Evolutionary conservation across 192 early-diverging fungal genomes (phyloP).

Genomic region (Paraglomus occultum): DNA sequence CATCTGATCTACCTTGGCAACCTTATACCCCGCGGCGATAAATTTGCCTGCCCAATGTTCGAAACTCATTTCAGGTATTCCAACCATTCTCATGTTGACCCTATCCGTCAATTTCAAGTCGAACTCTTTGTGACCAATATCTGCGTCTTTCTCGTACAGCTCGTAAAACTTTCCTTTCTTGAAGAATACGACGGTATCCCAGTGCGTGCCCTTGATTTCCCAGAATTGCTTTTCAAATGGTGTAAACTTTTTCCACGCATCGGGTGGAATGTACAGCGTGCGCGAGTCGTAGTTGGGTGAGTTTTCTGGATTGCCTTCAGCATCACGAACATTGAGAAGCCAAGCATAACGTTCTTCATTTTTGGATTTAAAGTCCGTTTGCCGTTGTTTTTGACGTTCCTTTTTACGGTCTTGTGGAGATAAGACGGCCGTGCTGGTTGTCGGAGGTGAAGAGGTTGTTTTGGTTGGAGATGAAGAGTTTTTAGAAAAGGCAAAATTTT

Average conservation of each 20-base stretch:
- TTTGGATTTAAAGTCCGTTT: slow-evolving; percentile 39
- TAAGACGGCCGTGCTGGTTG: too few species aligned
- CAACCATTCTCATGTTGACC: slow-evolving; percentile 99
- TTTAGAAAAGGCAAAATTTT: too few species aligned
- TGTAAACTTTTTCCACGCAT: slow-evolving; percentile 84
- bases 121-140: slow-evolving; percentile 93
- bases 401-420: slow-evolving; percentile 33
- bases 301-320: slow-evolving; percentile 58
- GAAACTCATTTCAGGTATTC: slow-evolving; percentile 92
- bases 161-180: slow-evolving; percentile 99
- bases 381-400: slow-evolving; percentile 40
- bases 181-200: slow-evolving; percentile 96
- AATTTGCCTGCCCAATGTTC: slow-evolving; percentile 96
- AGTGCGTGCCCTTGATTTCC: slow-evolving; percentile 94
- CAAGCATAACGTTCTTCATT: slow-evolving; percentile 90
- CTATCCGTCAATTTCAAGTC: slow-evolving; percentile 96
- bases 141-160: slow-evolving; percentile 98
- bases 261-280: slow-evolving; percentile 78
- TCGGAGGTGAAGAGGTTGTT: too few species aligned
- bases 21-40: slow-evolving; percentile 90
- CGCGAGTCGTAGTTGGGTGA: slow-evolving; percentile 90
- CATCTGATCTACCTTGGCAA: slow-evolving; percentile 97
- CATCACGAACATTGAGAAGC: slow-evolving; percentile 83
- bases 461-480: too few species aligned
- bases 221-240: slow-evolving; percentile 98